A percentile compares a stretch with the other conserved stretches of the same genome.
Conservation (phyloP, 176 grass and related monocot species). For the Saccharum spontaneum region DNA sequence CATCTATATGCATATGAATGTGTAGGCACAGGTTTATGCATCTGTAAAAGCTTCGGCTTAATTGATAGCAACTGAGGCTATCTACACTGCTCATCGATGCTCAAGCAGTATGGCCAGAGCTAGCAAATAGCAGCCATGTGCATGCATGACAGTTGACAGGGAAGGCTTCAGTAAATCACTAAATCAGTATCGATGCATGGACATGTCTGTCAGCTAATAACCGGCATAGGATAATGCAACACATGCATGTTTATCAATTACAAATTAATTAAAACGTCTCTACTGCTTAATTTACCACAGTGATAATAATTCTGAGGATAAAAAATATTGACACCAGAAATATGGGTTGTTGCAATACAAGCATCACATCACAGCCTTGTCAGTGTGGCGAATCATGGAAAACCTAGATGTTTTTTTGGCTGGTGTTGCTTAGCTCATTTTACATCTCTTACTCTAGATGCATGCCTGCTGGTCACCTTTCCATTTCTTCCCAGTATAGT, state of each 20-base stretch:
- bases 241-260: not conserved
- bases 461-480: not conserved
- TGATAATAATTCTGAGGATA: not conserved
- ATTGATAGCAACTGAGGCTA: constrained; percentile 7
- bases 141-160: not conserved
- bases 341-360: not conserved
- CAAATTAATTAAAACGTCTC: not conserved
- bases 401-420: not conserved
- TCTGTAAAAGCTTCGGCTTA: not conserved
- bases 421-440: not conserved
- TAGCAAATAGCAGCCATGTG: not conserved
- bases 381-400: constrained; percentile 8
- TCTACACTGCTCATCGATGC: not conserved
- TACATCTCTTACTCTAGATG: not conserved
- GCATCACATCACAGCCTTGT: constrained; percentile 34
- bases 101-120: constrained; percentile 7
- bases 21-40: constrained; percentile 17
- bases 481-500: constrained; percentile 20
- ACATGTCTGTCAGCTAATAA: constrained; percentile 1
- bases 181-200: not conserved
- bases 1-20: constrained; percentile 36
- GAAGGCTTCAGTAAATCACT: too few relatives aligned
- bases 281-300: not conserved
- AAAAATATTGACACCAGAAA: not conserved
- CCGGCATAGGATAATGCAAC: not conserved